Conservation (phyloP, 169 alveolate species). For the Plasmodium berghei region DNA sequence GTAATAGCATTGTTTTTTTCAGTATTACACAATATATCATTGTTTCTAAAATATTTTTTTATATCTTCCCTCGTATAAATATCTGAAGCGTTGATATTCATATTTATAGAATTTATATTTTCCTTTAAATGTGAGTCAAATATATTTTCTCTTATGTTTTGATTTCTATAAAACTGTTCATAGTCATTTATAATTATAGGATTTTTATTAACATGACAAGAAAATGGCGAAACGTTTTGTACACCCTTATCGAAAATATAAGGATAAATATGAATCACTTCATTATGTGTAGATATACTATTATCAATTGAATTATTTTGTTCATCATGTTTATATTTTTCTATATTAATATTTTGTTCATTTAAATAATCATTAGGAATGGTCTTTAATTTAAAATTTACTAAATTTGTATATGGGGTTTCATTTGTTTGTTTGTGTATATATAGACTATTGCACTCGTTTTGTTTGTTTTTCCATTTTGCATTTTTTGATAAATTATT, state of each 20-base stretch:
- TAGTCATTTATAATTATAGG: neutral
- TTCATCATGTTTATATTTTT: neutral
- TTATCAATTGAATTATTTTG: neutral
- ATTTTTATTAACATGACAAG: neutral
- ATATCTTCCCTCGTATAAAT: conserved; percentile 1
- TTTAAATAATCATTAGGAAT: conserved; percentile 3
- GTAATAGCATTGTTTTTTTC: conserved; percentile 5
- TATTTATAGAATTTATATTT: neutral
- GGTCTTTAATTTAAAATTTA: no score
- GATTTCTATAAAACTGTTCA: neutral
- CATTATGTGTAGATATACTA: neutral
- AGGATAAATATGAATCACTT: neutral
- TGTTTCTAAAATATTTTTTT: neutral
- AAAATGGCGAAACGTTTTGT: neutral
- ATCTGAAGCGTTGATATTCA: neutral
- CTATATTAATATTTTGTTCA: neutral
- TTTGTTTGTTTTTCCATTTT: no score
- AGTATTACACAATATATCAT: neutral
- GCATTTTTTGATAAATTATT: neutral
- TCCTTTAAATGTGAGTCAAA: neutral
- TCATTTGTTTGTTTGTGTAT: no score
- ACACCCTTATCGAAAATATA: neutral
- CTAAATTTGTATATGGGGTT: no score
- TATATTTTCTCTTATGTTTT: neutral
- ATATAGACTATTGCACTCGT: no score